These are phyloP conservation scores for Aspergillus piperis DNA, from an alignment of 2,329 filamentous ascomycete genomes.

Conservation along the genomic window DNA sequence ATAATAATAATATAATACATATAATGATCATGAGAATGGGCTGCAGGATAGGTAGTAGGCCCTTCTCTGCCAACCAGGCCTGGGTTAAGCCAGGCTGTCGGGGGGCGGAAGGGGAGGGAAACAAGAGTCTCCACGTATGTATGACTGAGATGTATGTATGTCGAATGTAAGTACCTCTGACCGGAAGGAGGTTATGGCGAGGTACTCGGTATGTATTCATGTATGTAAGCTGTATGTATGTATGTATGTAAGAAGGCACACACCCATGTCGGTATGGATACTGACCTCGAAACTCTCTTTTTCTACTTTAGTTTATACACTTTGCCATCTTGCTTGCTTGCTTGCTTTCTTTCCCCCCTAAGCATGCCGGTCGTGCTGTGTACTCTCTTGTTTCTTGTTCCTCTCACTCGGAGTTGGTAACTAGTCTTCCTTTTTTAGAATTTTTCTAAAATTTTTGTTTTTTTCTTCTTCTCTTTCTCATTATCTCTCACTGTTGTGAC, in stretches of 20 bases:
- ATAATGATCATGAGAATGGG: too few relatives aligned
- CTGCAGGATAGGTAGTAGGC: too few relatives aligned
- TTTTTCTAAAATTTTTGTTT: too few relatives aligned
- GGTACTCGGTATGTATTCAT: not conserved
- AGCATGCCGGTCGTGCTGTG: not conserved
- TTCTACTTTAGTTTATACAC: not conserved
- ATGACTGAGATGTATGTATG: not conserved
- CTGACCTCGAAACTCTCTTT: not conserved
- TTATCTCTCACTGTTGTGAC: not conserved
- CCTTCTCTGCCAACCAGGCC: not conserved
- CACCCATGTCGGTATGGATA: not conserved
- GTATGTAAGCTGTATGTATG: constrained; percentile 4
- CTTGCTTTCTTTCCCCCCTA: not conserved
- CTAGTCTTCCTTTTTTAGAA: too few relatives aligned
- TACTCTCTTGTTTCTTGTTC: not conserved
- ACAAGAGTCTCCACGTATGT: not conserved
- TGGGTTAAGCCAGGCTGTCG: not conserved
- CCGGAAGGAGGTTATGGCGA: not conserved
- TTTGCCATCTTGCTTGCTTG: not conserved
- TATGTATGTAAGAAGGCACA: constrained; percentile 3
- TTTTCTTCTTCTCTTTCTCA: too few relatives aligned
- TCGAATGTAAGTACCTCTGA: constrained; percentile 6
- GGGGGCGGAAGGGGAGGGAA: too few relatives aligned
- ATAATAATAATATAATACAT: too few relatives aligned
- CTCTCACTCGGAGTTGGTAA: too few relatives aligned